Percentiles rank a stretch among this genome's conserved stretches.
These are phyloP conservation scores for Nosema muscidifuracis DNA, from an alignment of 371 early-diverging fungal species.

Conservation along the genomic window DNA sequence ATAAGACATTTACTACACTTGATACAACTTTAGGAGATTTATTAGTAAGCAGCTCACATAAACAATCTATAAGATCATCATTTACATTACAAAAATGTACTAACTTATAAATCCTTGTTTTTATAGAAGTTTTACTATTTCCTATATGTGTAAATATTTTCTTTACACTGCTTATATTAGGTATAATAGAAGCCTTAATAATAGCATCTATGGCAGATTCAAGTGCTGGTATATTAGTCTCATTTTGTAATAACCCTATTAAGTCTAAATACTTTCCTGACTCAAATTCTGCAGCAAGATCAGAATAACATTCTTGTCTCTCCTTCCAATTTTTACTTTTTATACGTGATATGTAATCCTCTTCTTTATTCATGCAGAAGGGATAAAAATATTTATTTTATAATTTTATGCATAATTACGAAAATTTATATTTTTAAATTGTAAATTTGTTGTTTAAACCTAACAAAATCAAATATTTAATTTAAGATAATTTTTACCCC, in stretches of 20 bases:
- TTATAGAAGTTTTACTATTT: slow-evolving; percentile 38
- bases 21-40: slow-evolving; percentile 37
- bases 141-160: slow-evolving; percentile 36
- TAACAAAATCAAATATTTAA: no score
- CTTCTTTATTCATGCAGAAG: slow-evolving; percentile 8
- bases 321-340: slow-evolving; percentile 46
- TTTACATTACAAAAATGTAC: slow-evolving; percentile 20
- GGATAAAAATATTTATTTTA: not conserved
- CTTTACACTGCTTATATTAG: not conserved
- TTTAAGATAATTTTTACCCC: no score
- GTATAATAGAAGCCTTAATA: not conserved
- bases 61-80: not conserved
- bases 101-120: slow-evolving; percentile 19
- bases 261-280: not conserved
- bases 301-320: slow-evolving; percentile 33
- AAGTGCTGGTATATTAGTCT: slow-evolving; percentile 41
- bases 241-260: slow-evolving; percentile 28
- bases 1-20: no score
- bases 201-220: slow-evolving; percentile 45
- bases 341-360: slow-evolving; percentile 1
- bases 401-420: no score
- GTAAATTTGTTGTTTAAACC: no score
- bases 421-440: no score
- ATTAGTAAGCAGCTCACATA: slow-evolving; percentile 1
- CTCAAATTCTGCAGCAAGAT: slow-evolving; percentile 3